Conservation (phyloP, 2,329 filamentous ascomycete species). For the Metarhizium anisopliae region DNA sequence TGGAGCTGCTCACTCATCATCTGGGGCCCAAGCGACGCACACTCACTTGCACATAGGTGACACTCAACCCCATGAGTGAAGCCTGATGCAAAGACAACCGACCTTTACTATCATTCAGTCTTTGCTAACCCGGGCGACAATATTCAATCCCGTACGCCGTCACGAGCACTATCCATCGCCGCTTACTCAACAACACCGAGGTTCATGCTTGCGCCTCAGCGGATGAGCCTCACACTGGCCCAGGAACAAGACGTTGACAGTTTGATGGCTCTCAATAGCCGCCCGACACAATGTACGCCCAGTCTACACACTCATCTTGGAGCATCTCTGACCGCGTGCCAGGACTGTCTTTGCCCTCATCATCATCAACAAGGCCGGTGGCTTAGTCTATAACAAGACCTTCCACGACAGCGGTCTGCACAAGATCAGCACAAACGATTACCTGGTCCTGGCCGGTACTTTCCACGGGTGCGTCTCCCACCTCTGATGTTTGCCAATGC, state of each 20-base stretch:
- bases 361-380: conserved; percentile 97
- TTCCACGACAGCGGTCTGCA: conserved; percentile 80
- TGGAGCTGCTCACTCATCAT: no score
- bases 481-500: conserved; percentile 5
- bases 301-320: not conserved
- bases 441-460: conserved; percentile 90
- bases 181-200: not conserved
- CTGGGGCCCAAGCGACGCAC: no score
- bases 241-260: not conserved
- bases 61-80: not conserved
- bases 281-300: not conserved
- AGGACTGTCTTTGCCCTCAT: conserved; percentile 95
- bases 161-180: not conserved
- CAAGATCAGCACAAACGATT: conserved; percentile 90
- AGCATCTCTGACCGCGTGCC: not conserved
- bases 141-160: not conserved
- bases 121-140: not conserved
- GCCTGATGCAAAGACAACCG: not conserved
- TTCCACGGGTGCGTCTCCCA: conserved; percentile 71
- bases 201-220: conserved; percentile 6
- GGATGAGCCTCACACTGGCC: conserved; percentile 9
- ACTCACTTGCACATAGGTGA: no score
- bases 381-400: conserved; percentile 90
- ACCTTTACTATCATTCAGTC: not conserved
- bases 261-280: not conserved